A percentile compares a stretch with the other conserved stretches of the same genome.
Conservation (phyloP, 805 yeast species). For the Pichia membranifaciens region DNA sequence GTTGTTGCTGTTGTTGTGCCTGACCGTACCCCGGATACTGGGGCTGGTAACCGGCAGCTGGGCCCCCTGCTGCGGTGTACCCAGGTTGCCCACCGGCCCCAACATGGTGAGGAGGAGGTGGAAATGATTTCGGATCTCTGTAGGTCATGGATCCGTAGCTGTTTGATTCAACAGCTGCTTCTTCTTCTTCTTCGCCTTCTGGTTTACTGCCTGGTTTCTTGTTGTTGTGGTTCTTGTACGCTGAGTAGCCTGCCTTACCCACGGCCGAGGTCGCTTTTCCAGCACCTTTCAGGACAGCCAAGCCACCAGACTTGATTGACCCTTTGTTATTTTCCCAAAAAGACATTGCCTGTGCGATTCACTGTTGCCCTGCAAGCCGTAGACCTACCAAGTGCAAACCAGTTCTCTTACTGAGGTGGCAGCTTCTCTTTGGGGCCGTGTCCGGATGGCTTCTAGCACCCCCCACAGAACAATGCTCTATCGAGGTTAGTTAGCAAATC, state of each 20-base stretch:
- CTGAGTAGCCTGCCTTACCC: conserved; percentile 39
- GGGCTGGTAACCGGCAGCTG: conserved; percentile 6
- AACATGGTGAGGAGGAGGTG: conserved; percentile 18
- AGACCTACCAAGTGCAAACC: too few relatives aligned
- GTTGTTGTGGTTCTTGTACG: conserved; percentile 39
- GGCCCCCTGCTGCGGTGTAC: conserved; percentile 15
- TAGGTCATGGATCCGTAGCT: conserved; percentile 17
- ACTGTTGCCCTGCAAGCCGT: too few relatives aligned
- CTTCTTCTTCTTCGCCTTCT: conserved; percentile 10
- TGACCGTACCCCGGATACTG: not conserved
- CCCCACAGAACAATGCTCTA: too few relatives aligned
- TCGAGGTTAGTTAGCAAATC: too few relatives aligned
- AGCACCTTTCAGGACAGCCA: conserved; percentile 44
- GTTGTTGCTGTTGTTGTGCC: conserved; percentile 3
- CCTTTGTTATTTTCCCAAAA: conserved; percentile 51
- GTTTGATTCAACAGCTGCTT: not conserved
- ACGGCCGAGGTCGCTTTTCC: conserved; percentile 46
- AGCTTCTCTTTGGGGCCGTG: too few relatives aligned
- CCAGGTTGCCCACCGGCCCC: conserved; percentile 11
- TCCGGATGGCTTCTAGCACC: too few relatives aligned
- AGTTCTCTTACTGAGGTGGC: too few relatives aligned
- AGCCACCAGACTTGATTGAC: conserved; percentile 43
- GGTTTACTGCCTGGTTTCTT: conserved; percentile 20
- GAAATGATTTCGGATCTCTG: conserved; percentile 20
- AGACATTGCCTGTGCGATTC: conserved; percentile 28